phyloP scores from a whole-genome alignment of 2,329 filamentous ascomycete genomes.

The Botrytis paeoniae region DNA sequence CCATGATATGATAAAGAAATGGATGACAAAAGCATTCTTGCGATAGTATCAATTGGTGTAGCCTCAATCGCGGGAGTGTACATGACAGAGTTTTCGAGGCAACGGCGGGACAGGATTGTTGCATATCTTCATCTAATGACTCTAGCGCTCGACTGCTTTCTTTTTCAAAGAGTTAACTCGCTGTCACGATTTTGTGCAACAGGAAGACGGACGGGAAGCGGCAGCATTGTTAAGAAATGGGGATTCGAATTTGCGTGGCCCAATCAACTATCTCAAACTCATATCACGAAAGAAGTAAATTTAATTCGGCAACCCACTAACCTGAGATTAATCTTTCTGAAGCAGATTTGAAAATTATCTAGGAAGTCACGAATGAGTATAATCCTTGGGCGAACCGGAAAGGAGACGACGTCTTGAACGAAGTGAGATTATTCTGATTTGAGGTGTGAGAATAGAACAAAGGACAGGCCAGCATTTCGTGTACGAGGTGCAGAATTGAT shows the following conservation, averaged over 20 bases:
- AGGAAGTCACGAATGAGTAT: background rate
- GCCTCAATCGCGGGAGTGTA: background rate
- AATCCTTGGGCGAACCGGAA: background rate
- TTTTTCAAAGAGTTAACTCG: fast-evolving
- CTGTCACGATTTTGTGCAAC: background rate
- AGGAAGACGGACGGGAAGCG: background rate
- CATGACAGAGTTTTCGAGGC: background rate
- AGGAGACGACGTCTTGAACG: background rate
- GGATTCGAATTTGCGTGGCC: background rate
- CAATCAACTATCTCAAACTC: background rate
- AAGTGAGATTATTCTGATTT: background rate
- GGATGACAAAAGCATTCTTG: background rate
- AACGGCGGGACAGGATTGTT: background rate
- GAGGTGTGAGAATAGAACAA: background rate
- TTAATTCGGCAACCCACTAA: background rate
- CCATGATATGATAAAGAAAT: background rate
- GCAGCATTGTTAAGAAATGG: background rate
- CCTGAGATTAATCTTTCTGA: background rate
- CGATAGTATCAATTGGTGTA: background rate
- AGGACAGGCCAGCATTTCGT: fast-evolving
- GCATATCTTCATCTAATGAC: background rate
- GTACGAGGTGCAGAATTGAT: background rate
- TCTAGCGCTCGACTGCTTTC: background rate
- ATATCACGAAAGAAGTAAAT: background rate
- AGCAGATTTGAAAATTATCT: background rate